Evolutionary conservation across 768 basidiomycete genomes (phyloP), one percentile per base, ranked within the genome.

Genomic region (Candolleomyces efflorescens): DNA sequence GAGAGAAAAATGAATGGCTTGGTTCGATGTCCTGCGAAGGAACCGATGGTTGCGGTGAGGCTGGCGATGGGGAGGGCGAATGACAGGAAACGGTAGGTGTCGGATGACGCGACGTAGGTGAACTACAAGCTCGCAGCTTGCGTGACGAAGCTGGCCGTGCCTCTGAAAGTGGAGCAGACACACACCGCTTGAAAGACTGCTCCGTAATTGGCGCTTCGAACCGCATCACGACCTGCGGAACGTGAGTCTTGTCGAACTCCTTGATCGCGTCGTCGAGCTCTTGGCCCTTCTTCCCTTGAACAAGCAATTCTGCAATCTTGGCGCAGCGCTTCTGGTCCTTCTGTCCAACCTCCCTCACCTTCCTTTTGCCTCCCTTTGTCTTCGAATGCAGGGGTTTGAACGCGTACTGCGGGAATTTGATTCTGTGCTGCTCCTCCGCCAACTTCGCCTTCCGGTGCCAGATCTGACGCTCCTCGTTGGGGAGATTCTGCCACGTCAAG

Each of bases 121-220:
- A 52, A 26, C 57, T 57, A 22, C 45, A 39, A 18, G 37, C 11
- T 9, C 51, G 39, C 23, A 20, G 15, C 46, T 43, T 38, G 4
- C 44, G 45, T 26, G 37, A 20, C 22, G 23, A 23, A 9, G 39
- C 2, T 5, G 4, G n/a, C 47, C 53, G 39, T 41, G 27, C 3
- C 27, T 72, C 75, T 7, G 69, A 67, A 49, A 78, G 75, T 6
- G 77, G 75, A 23, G 78, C 69, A 1, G 87, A 88, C 15, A 85
- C 86, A 23, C 85, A 87, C 36, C 87, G 82, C 45, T 82, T 79
- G 73, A 82, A 91, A 45, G 80, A 76, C 54, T 82, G 78, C 15
- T 85, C 89, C 0, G 89, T 91, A 50, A 91, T 82, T 54, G 89
- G 89, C 2, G 82, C 80, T 68, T 90, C 88, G 67, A 91, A 91